These are phyloP conservation scores for Boletus tylopilopsis DNA, from an alignment of 768 basidiomycete species.

Conservation along the genomic window DNA sequence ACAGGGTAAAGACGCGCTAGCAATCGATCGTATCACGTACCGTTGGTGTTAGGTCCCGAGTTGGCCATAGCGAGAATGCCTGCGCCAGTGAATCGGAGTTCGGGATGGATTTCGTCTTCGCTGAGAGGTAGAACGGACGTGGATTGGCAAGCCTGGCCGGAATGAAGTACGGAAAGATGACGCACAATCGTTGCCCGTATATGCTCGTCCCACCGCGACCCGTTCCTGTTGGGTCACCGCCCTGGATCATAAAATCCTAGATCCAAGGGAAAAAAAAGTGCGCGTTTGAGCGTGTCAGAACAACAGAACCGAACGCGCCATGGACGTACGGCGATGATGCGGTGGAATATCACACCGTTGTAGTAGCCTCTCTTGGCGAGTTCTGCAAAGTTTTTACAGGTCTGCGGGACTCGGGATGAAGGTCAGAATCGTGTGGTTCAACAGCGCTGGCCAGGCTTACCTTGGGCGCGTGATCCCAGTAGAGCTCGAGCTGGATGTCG, in stretches of 20 bases:
- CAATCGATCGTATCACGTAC: conserved; percentile 31
- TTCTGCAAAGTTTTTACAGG: conserved; percentile 93
- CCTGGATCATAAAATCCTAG: conserved; percentile 97
- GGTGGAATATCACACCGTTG: conserved; percentile 85
- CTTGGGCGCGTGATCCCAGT: conserved; percentile 88
- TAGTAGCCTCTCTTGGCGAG: conserved; percentile 92
- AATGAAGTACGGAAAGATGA: conserved; percentile 21
- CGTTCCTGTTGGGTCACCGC: conserved; percentile 93
- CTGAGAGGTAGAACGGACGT: conserved; percentile 33
- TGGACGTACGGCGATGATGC: conserved; percentile 70
- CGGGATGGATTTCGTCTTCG: conserved; percentile 88
- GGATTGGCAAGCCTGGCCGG: background rate
- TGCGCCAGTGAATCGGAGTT: conserved; percentile 91
- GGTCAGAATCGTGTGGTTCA: too few relatives aligned
- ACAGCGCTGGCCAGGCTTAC: conserved; percentile 25
- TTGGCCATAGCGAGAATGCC: conserved; percentile 98
- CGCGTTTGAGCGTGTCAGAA: conserved; percentile 1
- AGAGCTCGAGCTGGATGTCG: conserved; percentile 86
- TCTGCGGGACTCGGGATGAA: conserved; percentile 42
- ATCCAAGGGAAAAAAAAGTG: background rate
- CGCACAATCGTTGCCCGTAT: conserved; percentile 84
- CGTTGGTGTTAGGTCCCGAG: conserved; percentile 90
- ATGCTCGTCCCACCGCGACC: conserved; percentile 89
- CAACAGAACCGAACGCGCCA: too few relatives aligned
- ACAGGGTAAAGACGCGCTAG: background rate